Evolutionary conservation across 768 basidiomycete species (phyloP).

Genomic region (Serendipita indica): DNA sequence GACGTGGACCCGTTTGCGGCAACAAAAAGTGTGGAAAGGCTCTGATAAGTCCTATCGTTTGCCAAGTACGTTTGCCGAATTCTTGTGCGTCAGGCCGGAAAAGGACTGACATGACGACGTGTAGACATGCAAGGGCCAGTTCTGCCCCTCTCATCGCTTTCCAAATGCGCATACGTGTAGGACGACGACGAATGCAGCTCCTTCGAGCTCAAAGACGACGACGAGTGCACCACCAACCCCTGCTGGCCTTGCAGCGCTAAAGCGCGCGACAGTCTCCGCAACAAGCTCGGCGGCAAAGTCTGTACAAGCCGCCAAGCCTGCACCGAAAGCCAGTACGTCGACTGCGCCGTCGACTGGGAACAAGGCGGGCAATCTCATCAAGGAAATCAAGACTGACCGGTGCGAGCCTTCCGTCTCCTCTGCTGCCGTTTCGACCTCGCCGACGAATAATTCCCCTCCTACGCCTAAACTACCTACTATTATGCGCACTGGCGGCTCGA

Average conservation of each 20-base stretch:
- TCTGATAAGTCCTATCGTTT: constrained; percentile 57
- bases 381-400: constrained; percentile 38
- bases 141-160: constrained; percentile 68
- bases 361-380: constrained; percentile 3
- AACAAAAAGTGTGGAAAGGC: constrained; percentile 50
- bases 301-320: constrained; percentile 13
- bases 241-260: constrained; percentile 28
- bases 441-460: not conserved
- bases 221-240: constrained; percentile 12
- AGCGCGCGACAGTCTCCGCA: constrained; percentile 27
- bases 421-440: not conserved
- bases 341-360: constrained; percentile 14
- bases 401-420: constrained; percentile 31
- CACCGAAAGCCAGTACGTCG: constrained; percentile 25
- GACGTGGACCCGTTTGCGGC: constrained; percentile 42
- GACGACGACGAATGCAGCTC: constrained; percentile 26
- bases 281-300: constrained; percentile 22
- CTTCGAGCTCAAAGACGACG: constrained; percentile 14
- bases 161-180: constrained; percentile 43
- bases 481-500: not conserved
- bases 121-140: constrained; percentile 57
- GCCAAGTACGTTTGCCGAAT: constrained; percentile 39
- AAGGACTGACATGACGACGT: not conserved
- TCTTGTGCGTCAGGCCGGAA: not conserved
- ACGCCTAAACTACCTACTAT: not conserved